Evolutionary conservation across 1,284 basidiomycete species (phyloP), one percentile per base, ranked within the genome.

Genomic region (Coniophora puteana): DNA sequence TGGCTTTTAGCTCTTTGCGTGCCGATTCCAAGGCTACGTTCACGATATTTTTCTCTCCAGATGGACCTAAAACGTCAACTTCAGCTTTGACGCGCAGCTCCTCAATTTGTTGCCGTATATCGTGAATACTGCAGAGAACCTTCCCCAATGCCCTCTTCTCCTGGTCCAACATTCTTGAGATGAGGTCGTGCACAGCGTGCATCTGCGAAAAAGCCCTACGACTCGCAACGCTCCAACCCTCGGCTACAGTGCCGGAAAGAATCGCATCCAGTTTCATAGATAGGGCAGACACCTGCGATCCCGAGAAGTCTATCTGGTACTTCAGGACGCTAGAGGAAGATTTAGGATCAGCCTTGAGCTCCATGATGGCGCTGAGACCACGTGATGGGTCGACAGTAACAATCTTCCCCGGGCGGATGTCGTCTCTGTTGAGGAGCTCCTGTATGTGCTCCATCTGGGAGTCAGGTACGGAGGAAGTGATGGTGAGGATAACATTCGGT

Each of bases 291-390:
- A 86, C 56, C n/a, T 68, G 66, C 12, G 85, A 87, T 10, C 62
- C 71, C 14, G 73, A 55, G 41, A 74, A 76, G n/a, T 78, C 71
- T 46, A 76, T 70, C 53, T 85, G 81, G 57, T 79, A 89, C 43
- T 62, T 64, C 48, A 83, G 78, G 10, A 88, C 68, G 18, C 72
- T 67, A 3, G 64, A 49, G 10, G 75, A 50, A 4, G 76, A 75
- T 10, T 58, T 60, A 0, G 73, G 63, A 29, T 74, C 60, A 10
- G 65, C 47, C 41, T 66, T 69, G 29, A 88, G 61, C 6, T 65
- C 50, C 17, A 63, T 59, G 5, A 81, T 63, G 3, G 80, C 83
- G 0, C 59, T 54, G 5, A 78, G 46, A 1, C 83, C 83, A 36
- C 76, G 74, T 26, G 54, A 48, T 3, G 80, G 77, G 50, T 85